Percentiles rank a stretch among this genome's conserved stretches.
Conservation (phyloP, 768 basidiomycete genomes). For the Serendipita sp. region DNA sequence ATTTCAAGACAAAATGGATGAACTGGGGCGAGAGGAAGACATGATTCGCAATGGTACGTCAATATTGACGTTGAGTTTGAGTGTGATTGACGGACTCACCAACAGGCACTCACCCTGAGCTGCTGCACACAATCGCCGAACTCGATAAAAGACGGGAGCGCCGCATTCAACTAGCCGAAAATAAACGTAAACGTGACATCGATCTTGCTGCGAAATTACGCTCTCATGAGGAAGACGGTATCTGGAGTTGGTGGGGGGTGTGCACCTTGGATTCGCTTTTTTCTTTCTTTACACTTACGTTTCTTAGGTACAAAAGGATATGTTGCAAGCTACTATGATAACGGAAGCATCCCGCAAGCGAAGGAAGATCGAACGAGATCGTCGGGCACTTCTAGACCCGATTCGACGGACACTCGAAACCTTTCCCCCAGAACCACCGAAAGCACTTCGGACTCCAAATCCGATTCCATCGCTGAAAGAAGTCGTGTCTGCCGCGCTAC, state of each 20-base stretch:
- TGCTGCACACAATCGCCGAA: conserved; percentile 66
- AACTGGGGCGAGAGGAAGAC: conserved; percentile 73
- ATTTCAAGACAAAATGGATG: conserved; percentile 91
- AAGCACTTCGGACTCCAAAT: neutral
- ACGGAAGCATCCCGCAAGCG: conserved; percentile 80
- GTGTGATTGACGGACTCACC: conserved; percentile 4
- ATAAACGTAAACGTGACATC: conserved; percentile 53
- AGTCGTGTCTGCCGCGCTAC: neutral
- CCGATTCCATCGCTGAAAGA: neutral
- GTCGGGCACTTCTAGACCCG: conserved; percentile 61
- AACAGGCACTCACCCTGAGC: conserved; percentile 71
- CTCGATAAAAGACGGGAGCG: conserved; percentile 65
- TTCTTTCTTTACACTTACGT: conserved; percentile 7
- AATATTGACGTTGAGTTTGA: neutral
- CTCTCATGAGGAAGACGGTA: conserved; percentile 52
- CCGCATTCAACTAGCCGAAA: conserved; percentile 64
- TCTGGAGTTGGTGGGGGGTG: conserved; percentile 91
- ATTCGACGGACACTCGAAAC: conserved; percentile 36
- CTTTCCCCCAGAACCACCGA: neutral
- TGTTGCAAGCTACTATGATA: conserved; percentile 74
- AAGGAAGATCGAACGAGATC: conserved; percentile 70
- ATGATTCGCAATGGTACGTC: conserved; percentile 58
- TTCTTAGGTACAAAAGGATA: conserved; percentile 52
- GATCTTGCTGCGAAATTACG: conserved; percentile 45
- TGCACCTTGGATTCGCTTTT: conserved; percentile 15